Base-by-base conservation (phyloP, 345 rosid genomes). In the Ceriops decandra region DNA sequence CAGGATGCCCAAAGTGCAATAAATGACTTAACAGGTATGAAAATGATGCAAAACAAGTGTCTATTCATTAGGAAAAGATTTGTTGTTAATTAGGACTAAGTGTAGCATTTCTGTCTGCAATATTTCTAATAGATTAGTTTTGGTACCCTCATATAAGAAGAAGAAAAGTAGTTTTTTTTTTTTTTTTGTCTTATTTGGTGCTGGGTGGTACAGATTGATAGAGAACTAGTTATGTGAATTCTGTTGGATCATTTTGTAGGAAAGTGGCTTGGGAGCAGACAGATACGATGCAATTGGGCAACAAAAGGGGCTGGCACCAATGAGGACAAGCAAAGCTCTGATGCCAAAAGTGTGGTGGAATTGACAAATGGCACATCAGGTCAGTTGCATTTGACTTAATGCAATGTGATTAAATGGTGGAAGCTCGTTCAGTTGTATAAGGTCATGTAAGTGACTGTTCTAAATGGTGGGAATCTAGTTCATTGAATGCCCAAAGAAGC, bases 1-100 rank as follows among this genome's bases (percentile, higher is more conserved):
- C 87, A 95, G 99, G 98, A 95, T 75, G 99, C 99, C 46, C 98
- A 91, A 80, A 81, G 91, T 82, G 97, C 99, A 4, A 88, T 95
- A 64, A 91, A 95, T 62, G 99, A 95, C 82, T 75, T 95, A 76
- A 88, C 87, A 63, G 99, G 99, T 95, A 87, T 77, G 83, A 30
- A 53, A 57, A 16, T 71, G 61, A 22, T 31, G 36, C 7, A 21
- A 24, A 27, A 56, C 13, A 10, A 56, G 26, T 56, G 26, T 26
- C 59, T 2, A 42, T 42, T 42, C 49, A 42, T 15, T 42, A 13
- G 15, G 49, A 42, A 42, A 42, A 33, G 36, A 33, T 33, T 33
- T 33, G 9, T 33, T 6, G 6, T 33, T 7, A 33, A 33, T 33
- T 42, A 42, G 5, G 49, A 42, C 17, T 42, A 42, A 13, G 16